These are phyloP conservation scores for Lepiota subincarnata DNA, from an alignment of 768 basidiomycete species.

Conservation along the genomic window DNA sequence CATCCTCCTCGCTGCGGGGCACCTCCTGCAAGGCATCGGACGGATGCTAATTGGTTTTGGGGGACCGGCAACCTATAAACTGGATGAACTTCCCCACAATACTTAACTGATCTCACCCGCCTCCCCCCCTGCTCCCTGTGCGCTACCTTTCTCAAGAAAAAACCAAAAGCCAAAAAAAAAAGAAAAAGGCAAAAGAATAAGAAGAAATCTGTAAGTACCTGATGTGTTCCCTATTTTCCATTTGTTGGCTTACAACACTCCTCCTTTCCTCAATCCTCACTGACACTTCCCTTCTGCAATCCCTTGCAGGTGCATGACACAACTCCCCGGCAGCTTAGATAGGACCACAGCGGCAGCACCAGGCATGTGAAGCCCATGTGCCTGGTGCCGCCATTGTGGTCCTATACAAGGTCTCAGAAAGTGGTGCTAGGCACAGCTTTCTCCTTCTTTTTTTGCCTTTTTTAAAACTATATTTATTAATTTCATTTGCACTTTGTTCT, in stretches of 20 bases:
- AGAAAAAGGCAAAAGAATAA: background rate
- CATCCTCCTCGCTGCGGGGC: background rate
- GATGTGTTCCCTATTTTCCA: background rate
- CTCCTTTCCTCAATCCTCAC: background rate
- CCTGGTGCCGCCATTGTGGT: background rate
- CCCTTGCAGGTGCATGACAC: background rate
- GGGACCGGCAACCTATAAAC: background rate
- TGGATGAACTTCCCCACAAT: constrained; percentile 2
- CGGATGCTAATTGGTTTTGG: background rate
- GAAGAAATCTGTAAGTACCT: background rate
- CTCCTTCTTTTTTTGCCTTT: background rate
- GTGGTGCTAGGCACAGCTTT: background rate
- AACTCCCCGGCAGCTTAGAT: background rate
- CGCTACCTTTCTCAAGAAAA: background rate
- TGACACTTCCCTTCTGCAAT: background rate
- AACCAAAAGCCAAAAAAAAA: constrained; percentile 1
- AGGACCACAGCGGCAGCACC: background rate
- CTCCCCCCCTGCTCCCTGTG: background rate
- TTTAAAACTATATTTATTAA: background rate
- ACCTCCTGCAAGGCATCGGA: background rate
- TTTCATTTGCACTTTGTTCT: background rate
- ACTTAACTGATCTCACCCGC: background rate
- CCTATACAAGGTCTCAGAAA: constrained; percentile 5
- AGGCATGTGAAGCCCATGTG: background rate
- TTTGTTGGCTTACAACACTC: background rate